Conservation (phyloP, 2,329 filamentous ascomycete species). For the Epicoccum sorghinum region DNA sequence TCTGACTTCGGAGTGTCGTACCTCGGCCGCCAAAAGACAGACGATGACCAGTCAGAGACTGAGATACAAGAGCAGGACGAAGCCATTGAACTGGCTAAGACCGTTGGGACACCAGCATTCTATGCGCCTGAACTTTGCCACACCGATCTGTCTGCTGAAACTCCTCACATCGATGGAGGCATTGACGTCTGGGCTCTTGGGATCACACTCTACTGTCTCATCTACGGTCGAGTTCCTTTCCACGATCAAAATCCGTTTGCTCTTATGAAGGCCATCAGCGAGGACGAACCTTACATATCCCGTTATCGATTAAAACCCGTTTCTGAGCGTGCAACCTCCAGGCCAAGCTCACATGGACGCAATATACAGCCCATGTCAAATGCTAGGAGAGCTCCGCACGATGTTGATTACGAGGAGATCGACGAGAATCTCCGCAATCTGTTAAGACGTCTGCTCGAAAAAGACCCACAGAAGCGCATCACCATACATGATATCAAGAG, state of each 20-base stretch:
- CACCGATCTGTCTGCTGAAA: slow-evolving; percentile 70
- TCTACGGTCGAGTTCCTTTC: slow-evolving; percentile 93
- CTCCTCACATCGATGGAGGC: slow-evolving; percentile 83
- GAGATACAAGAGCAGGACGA: slow-evolving; percentile 89
- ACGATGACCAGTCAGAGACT: slow-evolving; percentile 78
- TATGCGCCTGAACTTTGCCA: slow-evolving; percentile 97
- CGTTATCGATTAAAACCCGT: slow-evolving; percentile 78
- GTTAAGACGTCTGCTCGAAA: slow-evolving; percentile 77
- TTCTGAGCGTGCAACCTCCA: slow-evolving; percentile 53
- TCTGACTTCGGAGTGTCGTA: slow-evolving; percentile 99
- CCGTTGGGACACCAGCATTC: slow-evolving; percentile 95
- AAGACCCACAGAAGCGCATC: slow-evolving; percentile 88
- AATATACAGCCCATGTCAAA: slow-evolving; percentile 60
- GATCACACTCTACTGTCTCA: slow-evolving; percentile 92
- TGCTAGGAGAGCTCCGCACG: slow-evolving; percentile 76
- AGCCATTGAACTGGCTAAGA: slow-evolving; percentile 95
- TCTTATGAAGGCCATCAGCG: slow-evolving; percentile 90
- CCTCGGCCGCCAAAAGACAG: slow-evolving; percentile 84
- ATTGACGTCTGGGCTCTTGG: slow-evolving; percentile 98
- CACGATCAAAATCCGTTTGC: slow-evolving; percentile 89
- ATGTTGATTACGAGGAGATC: slow-evolving; percentile 84
- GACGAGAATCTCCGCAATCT: slow-evolving; percentile 81
- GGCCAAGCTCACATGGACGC: slow-evolving; percentile 54
- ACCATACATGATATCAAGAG: slow-evolving; percentile 90
- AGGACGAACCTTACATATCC: slow-evolving; percentile 90